Percentiles rank a stretch among this genome's conserved stretches.
Conservation (phyloP, 2,329 filamentous ascomycete species). For the Sclerotinia subarctica region DNA sequence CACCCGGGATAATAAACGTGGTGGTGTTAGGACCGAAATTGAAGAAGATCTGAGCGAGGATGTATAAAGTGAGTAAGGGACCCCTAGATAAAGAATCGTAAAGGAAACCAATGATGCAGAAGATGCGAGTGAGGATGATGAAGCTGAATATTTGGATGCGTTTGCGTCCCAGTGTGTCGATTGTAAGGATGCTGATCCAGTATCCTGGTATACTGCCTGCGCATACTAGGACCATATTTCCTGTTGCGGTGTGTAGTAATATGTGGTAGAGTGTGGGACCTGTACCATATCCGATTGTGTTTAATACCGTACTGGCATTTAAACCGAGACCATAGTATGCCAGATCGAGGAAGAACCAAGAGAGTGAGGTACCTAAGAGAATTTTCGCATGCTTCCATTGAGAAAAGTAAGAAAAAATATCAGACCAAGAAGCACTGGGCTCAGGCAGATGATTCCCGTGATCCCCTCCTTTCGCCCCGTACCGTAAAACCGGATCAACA, state of each 20-base stretch:
- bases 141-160: conserved; percentile 68
- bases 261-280: conserved; percentile 63
- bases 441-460: conserved; percentile 55
- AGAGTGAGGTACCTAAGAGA: conserved; percentile 71
- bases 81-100: conserved; percentile 49
- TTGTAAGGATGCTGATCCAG: conserved; percentile 69
- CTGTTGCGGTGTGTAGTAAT: conserved; percentile 69
- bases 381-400: conserved; percentile 69
- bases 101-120: conserved; percentile 60
- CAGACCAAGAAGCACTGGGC: conserved; percentile 66
- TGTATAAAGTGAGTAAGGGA: conserved; percentile 58
- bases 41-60: conserved; percentile 64
- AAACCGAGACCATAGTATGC: conserved; percentile 69
- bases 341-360: conserved; percentile 77
- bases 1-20: conserved; percentile 62
- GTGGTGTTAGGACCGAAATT: conserved; percentile 65
- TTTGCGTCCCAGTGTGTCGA: conserved; percentile 75
- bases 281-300: conserved; percentile 67
- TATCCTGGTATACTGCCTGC: conserved; percentile 78
- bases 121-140: conserved; percentile 57
- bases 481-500: conserved; percentile 48
- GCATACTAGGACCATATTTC: conserved; percentile 73
- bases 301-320: conserved; percentile 71
- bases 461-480: conserved; percentile 53
- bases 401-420: conserved; percentile 64